Evolutionary conservation across 2,329 filamentous ascomycete genomes (phyloP), one percentile per base, ranked within the genome.

Genomic region (Talaromyces marneffei): DNA sequence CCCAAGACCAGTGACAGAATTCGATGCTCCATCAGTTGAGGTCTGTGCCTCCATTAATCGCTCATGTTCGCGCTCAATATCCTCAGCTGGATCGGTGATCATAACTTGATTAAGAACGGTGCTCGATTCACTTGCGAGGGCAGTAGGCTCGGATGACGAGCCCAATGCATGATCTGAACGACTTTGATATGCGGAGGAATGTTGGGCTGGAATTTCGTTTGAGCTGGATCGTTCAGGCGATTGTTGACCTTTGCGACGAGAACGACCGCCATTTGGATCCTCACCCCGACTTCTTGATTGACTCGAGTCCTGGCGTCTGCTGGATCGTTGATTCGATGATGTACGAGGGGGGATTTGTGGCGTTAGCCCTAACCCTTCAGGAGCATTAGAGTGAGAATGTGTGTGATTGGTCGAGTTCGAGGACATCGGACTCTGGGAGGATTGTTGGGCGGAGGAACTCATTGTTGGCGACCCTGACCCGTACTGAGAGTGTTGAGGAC

Each of bases 311-410:
- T 68, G 62, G 67, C 75, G 68, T 42, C 57, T 55, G 68, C 76
- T 70, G 65, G 71, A 73, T 78, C 79, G 82, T 66, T 86, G 84
- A 65, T 86, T 88, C 46, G 91, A 94, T 14, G 92, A 95, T 7
- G 90, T 92, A 70, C 92, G 90, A 53, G 90, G 92, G 60, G 89
- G 87, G 67, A 90, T 82, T 25, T 90, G 88, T 58, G 89, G 85
- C 31, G 75, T 75, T 62, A 75, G 77, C 83, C 76, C 78, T 83
- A 85, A 75, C 80, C 84, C 76, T 77, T 83, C 77, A 59, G 76
- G 71, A 44, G 72, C 70, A 48, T 70, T 67, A 33, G 66, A 67
- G 66, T 68, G 74, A 61, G 67, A 70, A 65, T 72, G 69, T 62
- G 69, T 70, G 57, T 69, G 67, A 39, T 66, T 62, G 42, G 72